Evolutionary conservation across 1,284 basidiomycete genomes (phyloP).

Genomic region (Chiua sp.): DNA sequence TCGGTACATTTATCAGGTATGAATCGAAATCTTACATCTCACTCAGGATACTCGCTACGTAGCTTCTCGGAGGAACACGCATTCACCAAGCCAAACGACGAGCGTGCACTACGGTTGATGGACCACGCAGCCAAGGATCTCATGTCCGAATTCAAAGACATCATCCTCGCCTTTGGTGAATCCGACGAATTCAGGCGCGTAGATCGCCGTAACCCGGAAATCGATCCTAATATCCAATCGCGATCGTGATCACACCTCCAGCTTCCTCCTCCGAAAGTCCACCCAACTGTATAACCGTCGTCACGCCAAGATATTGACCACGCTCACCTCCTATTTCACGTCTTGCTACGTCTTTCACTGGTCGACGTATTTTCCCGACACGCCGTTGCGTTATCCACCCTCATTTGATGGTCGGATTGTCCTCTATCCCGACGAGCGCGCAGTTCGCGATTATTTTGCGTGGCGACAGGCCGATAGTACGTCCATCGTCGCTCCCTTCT

Average conservation of each 20-base stretch:
- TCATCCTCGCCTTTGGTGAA: constrained; percentile 92
- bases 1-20: constrained; percentile 55
- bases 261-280: constrained; percentile 85
- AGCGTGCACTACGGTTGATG: constrained; percentile 88
- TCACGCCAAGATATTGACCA: constrained; percentile 88
- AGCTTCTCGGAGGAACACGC: constrained; percentile 87
- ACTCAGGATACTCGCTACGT: constrained; percentile 7
- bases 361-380: constrained; percentile 78
- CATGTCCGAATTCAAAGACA: constrained; percentile 84
- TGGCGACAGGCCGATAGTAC: constrained; percentile 97
- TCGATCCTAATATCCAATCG: background rate
- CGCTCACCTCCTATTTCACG: constrained; percentile 91
- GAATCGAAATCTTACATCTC: background rate
- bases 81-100: constrained; percentile 94
- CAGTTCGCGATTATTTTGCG: constrained; percentile 91
- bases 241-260: constrained; percentile 35
- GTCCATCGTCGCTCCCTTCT: constrained; percentile 36
- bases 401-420: constrained; percentile 94
- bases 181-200: constrained; percentile 94
- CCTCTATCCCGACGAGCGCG: constrained; percentile 76
- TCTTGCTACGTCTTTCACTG: constrained; percentile 92
- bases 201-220: background rate
- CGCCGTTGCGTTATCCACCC: constrained; percentile 78
- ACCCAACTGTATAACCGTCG: constrained; percentile 86
- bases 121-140: constrained; percentile 86